Evolutionary conservation across 208 protist genomes (phyloP).

Genomic region (Herpetomonas tarakana): DNA sequence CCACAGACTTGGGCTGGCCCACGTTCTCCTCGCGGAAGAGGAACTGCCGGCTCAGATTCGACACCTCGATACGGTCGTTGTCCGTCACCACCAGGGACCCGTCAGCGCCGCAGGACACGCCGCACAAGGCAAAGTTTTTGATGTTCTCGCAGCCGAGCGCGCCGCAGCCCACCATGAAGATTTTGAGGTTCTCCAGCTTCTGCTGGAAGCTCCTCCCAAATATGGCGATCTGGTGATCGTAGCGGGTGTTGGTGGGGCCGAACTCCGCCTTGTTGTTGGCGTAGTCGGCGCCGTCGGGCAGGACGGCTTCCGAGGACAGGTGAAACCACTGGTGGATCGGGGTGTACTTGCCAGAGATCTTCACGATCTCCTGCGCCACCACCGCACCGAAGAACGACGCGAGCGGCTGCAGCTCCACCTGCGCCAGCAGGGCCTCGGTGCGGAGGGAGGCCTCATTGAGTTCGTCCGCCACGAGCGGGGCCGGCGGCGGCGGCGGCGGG

Average conservation of each 20-base stretch:
- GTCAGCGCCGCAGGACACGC: conserved; percentile 82
- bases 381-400: conserved; percentile 93
- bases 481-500: conserved; percentile 55
- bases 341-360: conserved; percentile 96
- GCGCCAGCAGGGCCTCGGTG: conserved; percentile 49
- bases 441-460: conserved; percentile 51
- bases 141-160: conserved; percentile 99
- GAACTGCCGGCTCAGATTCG: conserved; percentile 99
- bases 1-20: conserved; percentile 94
- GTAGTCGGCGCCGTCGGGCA: conserved; percentile 50
- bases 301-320: conserved; percentile 87
- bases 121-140: conserved; percentile 99
- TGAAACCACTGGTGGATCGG: conserved; percentile 96
- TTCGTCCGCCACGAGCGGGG: conserved; percentile 51
- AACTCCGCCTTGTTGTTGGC: conserved; percentile 29
- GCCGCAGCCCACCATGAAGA: conserved; percentile 98
- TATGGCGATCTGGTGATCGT: conserved; percentile 75
- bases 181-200: conserved; percentile 52
- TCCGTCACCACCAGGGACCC: conserved; percentile 96
- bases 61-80: conserved; percentile 99
- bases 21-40: conserved; percentile 98
- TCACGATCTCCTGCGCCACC: conserved; percentile 97
- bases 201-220: conserved; percentile 74
- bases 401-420: conserved; percentile 86
- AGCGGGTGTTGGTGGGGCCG: conserved; percentile 45